These are phyloP conservation scores for Quercus lobata DNA, from an alignment of 331 rosid species.

Conservation along the genomic window DNA sequence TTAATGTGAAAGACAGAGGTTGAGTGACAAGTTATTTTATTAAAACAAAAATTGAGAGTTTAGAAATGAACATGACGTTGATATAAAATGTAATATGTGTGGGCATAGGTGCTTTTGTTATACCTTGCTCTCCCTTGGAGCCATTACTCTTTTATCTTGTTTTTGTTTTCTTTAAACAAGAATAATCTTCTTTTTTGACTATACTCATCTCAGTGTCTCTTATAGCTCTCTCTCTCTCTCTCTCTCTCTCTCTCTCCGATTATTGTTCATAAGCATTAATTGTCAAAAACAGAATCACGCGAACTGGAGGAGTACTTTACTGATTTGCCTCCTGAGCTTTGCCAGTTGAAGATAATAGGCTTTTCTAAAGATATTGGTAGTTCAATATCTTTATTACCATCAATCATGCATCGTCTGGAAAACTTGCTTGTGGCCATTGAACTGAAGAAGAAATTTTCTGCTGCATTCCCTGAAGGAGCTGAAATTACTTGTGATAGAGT, in stretches of 20 bases:
- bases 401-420: slow-evolving; percentile 91
- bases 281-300: slow-evolving; percentile 49
- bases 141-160: not conserved
- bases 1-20: not conserved
- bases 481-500: slow-evolving; percentile 65
- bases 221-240: not conserved
- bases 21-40: not conserved
- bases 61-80: not conserved
- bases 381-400: slow-evolving; percentile 88
- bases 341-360: slow-evolving; percentile 77
- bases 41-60: not conserved
- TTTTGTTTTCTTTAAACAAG: not conserved
- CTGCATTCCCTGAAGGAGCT: slow-evolving; percentile 73
- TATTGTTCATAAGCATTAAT: slow-evolving; percentile 21
- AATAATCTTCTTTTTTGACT: slow-evolving; percentile 5
- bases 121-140: not conserved
- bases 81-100: not conserved
- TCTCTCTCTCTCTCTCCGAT: not conserved
- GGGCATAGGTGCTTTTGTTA: not conserved
- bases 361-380: slow-evolving; percentile 96
- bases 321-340: slow-evolving; percentile 80
- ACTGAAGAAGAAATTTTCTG: slow-evolving; percentile 50
- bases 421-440: slow-evolving; percentile 92
- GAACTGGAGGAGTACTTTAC: slow-evolving; percentile 58
- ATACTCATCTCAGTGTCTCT: slow-evolving; percentile 17